A percentile compares a stretch with the other conserved stretches of the same genome.
These are phyloP conservation scores for Clausena lansium DNA, from an alignment of 345 rosid genomes.

Conservation along the genomic window DNA sequence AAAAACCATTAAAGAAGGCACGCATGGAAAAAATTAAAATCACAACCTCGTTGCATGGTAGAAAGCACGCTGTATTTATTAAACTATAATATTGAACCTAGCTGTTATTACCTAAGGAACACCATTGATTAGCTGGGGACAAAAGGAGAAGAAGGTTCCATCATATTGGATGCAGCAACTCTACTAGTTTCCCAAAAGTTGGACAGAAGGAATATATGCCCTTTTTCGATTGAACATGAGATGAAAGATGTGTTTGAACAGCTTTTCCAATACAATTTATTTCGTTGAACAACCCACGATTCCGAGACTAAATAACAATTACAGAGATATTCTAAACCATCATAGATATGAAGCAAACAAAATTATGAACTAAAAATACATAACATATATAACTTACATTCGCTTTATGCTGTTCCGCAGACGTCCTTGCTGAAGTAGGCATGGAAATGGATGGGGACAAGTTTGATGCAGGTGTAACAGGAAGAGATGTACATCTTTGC, in stretches of 20 bases:
- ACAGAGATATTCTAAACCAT: neutral
- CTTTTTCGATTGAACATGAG: neutral
- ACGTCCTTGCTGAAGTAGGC: slow-evolving; percentile 60
- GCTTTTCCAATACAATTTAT: neutral
- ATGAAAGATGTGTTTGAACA: neutral
- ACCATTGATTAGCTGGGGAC: neutral
- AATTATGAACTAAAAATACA: neutral
- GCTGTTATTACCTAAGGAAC: neutral
- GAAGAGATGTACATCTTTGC: slow-evolving; percentile 80
- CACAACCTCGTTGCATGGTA: neutral
- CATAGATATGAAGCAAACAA: neutral
- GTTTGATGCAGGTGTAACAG: slow-evolving; percentile 58
- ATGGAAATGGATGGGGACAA: slow-evolving; percentile 59
- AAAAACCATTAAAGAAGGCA: neutral
- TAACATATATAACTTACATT: slow-evolving; percentile 39
- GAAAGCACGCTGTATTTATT: neutral
- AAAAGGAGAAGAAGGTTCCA: neutral
- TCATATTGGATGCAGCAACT: neutral
- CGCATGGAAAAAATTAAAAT: neutral
- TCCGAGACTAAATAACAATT: neutral
- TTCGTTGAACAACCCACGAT: neutral
- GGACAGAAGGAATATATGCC: neutral
- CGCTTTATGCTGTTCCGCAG: slow-evolving; percentile 45
- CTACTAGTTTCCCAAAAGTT: neutral
- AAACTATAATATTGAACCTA: neutral